A percentile compares a stretch with the other conserved stretches of the same genome.
These are phyloP conservation scores for Piromyces finnis DNA, from an alignment of 192 early-diverging fungal genomes.

Conservation along the genomic window DNA sequence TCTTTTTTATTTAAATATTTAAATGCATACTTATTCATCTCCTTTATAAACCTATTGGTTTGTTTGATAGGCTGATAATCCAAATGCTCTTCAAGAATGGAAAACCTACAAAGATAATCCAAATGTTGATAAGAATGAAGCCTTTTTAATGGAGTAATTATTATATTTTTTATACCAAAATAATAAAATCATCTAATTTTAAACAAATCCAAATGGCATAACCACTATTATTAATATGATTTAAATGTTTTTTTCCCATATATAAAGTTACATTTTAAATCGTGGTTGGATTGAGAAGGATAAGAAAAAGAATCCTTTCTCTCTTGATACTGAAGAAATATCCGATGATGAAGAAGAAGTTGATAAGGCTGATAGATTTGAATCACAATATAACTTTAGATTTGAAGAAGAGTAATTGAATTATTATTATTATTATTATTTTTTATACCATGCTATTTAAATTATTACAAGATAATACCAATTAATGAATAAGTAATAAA, in stretches of 20 bases:
- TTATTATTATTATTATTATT: too few species aligned
- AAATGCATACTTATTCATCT: too few species aligned
- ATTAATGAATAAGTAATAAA: too few species aligned
- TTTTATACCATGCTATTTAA: too few species aligned
- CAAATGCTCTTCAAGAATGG: constrained; percentile 26
- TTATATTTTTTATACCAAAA: constrained; percentile 27
- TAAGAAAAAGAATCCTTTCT: constrained; percentile 10
- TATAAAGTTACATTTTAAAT: constrained; percentile 66
- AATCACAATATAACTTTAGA: constrained; percentile 81
- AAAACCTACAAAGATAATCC: constrained; percentile 4
- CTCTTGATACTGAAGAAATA: constrained; percentile 22
- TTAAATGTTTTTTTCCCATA: too few species aligned
- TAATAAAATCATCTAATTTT: too few species aligned
- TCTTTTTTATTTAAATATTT: too few species aligned
- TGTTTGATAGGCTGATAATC: not conserved
- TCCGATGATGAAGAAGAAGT: constrained; percentile 59
- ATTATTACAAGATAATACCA: too few species aligned
- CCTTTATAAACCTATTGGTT: too few species aligned
- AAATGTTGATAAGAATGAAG: constrained; percentile 14
- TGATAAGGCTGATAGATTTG: constrained; percentile 70
- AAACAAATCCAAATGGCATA: too few species aligned
- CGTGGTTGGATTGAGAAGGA: constrained; percentile 85
- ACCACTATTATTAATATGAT: too few species aligned
- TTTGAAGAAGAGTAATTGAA: constrained; percentile 69
- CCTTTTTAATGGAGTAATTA: constrained; percentile 22